Evolutionary conservation across 192 early-diverging fungal species (phyloP).

Genomic region (Radiomyces spectabilis): DNA sequence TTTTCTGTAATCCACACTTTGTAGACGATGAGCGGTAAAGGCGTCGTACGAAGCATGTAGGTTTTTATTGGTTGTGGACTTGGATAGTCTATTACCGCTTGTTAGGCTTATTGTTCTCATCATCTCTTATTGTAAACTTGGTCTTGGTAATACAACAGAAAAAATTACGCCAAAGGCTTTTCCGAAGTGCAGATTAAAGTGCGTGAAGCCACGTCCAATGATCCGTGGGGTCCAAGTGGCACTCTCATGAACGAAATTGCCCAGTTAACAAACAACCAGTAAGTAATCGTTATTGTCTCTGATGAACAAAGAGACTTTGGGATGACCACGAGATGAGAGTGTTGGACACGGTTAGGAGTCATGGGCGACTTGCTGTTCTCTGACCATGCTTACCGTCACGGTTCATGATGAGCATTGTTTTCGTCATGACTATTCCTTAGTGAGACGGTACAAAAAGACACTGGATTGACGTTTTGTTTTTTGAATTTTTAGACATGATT

Average conservation of each 20-base stretch:
- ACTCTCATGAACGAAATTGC: slow-evolving; percentile 83
- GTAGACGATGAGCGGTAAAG: slow-evolving; percentile 21
- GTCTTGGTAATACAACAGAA: slow-evolving; percentile 32
- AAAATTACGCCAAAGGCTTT: slow-evolving; percentile 89
- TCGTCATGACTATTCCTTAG: no score
- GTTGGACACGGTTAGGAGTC: no score
- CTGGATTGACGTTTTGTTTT: neutral
- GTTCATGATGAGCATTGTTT: no score
- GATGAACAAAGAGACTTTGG: no score
- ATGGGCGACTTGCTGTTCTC: no score
- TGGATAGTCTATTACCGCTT: neutral
- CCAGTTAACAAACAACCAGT: slow-evolving; percentile 78
- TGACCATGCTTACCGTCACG: no score
- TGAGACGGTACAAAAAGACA: neutral
- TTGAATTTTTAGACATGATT: slow-evolving; percentile 57
- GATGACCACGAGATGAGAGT: no score
- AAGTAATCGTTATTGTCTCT: no score
- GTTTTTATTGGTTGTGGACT: neutral
- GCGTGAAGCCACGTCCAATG: slow-evolving; percentile 72
- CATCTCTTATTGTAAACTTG: neutral
- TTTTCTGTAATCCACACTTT: neutral
- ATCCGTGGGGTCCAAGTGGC: slow-evolving; percentile 70
- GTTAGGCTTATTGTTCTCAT: neutral
- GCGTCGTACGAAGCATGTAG: slow-evolving; percentile 27
- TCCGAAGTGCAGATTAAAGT: slow-evolving; percentile 91